Evolutionary conservation across 305 asterid species (phyloP).

Genomic region (Fraxinus latifolia): DNA sequence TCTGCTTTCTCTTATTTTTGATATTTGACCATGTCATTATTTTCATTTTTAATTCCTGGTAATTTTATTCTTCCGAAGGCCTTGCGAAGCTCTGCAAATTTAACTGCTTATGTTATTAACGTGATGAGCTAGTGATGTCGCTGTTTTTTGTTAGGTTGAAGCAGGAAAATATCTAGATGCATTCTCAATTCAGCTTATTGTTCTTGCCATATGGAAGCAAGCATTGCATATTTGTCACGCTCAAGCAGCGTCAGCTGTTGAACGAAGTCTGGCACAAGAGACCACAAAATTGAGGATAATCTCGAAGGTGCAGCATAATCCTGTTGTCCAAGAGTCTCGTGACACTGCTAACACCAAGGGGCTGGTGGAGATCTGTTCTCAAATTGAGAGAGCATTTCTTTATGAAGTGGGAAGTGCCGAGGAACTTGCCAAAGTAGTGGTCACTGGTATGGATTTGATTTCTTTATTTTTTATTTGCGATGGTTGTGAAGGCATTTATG

Average conservation of each 20-base stretch:
- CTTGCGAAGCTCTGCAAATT: background rate
- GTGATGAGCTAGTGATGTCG: background rate
- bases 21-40: background rate
- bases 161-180: conserved; percentile 67
- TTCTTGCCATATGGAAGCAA: conserved; percentile 92
- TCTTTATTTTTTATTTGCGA: conserved; percentile 11
- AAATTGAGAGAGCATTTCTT: conserved; percentile 72
- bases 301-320: conserved; percentile 29
- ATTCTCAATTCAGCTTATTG: conserved; percentile 73
- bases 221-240: conserved; percentile 72
- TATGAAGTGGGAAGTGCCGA: conserved; percentile 67
- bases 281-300: conserved; percentile 32
- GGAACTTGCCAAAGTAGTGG: conserved; percentile 64
- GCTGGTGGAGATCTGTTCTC: conserved; percentile 41
- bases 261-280: conserved; percentile 44
- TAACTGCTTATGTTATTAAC: conserved; percentile 2
- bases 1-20: background rate
- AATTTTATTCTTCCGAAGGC: background rate
- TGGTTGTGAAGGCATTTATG: background rate
- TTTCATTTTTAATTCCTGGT: background rate
- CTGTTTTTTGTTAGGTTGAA: conserved; percentile 40
- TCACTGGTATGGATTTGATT: conserved; percentile 52
- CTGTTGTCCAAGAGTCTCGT: conserved; percentile 35
- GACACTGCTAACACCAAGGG: conserved; percentile 35
- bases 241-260: conserved; percentile 61